These are phyloP conservation scores for Cardamine occulta DNA, from an alignment of 345 rosid species.

Conservation along the genomic window DNA sequence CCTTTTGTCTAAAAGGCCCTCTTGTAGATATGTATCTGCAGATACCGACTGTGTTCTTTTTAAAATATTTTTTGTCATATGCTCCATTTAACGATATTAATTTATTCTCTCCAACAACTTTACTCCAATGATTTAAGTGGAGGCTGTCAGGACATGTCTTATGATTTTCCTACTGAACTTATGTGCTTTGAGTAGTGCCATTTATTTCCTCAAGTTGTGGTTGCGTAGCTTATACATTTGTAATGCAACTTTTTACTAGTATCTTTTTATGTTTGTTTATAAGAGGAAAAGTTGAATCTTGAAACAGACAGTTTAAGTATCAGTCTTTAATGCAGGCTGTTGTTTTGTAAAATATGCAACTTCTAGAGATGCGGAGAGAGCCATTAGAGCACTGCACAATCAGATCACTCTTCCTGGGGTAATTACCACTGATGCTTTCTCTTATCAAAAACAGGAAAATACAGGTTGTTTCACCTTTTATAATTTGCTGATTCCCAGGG, in stretches of 20 bases:
- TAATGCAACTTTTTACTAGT: constrained; percentile 27
- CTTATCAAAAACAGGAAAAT: constrained; percentile 24
- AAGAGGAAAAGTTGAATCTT: constrained; percentile 37
- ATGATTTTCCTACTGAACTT: constrained; percentile 2
- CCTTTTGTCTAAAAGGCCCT: constrained; percentile 11
- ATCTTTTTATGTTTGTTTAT: constrained; percentile 30
- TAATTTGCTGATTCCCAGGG: constrained; percentile 64
- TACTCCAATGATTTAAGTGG: constrained; percentile 34
- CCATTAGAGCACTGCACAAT: constrained; percentile 95
- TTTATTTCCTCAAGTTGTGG: constrained; percentile 22
- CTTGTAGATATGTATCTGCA: constrained; percentile 12
- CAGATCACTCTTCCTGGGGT: constrained; percentile 92
- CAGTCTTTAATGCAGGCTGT: constrained; percentile 78
- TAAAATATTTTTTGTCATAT: neutral
- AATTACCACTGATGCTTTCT: constrained; percentile 41
- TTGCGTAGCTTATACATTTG: constrained; percentile 23
- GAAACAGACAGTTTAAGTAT: constrained; percentile 51
- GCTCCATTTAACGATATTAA: constrained; percentile 20
- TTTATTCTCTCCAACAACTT: constrained; percentile 30
- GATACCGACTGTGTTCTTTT: constrained; percentile 7
- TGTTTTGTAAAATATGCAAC: constrained; percentile 97
- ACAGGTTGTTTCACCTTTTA: constrained; percentile 22
- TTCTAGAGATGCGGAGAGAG: constrained; percentile 92
- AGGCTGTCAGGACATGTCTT: constrained; percentile 26
- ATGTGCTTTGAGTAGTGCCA: constrained; percentile 21